phyloP scores from a whole-genome alignment of 805 yeast species.

The Novakomyces olei region DNA sequence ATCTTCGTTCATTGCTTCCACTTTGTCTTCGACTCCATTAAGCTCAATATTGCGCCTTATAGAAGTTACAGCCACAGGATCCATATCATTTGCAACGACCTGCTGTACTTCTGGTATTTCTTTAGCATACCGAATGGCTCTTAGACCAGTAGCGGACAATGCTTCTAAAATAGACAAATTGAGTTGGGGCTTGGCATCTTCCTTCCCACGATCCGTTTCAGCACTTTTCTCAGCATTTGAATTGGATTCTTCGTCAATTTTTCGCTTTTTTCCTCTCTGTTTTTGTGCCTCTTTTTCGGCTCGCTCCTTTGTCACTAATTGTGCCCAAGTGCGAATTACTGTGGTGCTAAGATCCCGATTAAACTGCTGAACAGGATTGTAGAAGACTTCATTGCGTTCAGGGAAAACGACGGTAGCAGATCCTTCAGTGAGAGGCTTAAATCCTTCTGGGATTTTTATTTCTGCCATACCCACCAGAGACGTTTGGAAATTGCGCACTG shows the following conservation, averaged over 20 bases:
- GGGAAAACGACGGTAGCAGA: conserved; percentile 64
- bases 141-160: conserved; percentile 77
- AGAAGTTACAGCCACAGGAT: conserved; percentile 64
- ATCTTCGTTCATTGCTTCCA: conserved; percentile 57
- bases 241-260: conserved; percentile 4
- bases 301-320: conserved; percentile 24
- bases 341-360: conserved; percentile 75
- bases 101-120: conserved; percentile 59
- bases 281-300: conserved; percentile 11
- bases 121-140: conserved; percentile 82
- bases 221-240: conserved; percentile 1
- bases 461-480: too few relatives aligned
- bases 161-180: conserved; percentile 61
- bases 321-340: conserved; percentile 70
- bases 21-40: conserved; percentile 36
- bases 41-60: conserved; percentile 49
- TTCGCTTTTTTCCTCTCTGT: conserved; percentile 8
- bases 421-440: conserved; percentile 35
- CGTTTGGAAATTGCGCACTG: too few relatives aligned
- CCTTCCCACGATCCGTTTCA: background rate
- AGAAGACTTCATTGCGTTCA: conserved; percentile 64
- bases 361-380: conserved; percentile 91
- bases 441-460: conserved; percentile 3
- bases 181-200: conserved; percentile 2
- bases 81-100: conserved; percentile 75